These are phyloP conservation scores for Lathyrus sativus DNA, from an alignment of 306 rosid species.

Conservation along the genomic window DNA sequence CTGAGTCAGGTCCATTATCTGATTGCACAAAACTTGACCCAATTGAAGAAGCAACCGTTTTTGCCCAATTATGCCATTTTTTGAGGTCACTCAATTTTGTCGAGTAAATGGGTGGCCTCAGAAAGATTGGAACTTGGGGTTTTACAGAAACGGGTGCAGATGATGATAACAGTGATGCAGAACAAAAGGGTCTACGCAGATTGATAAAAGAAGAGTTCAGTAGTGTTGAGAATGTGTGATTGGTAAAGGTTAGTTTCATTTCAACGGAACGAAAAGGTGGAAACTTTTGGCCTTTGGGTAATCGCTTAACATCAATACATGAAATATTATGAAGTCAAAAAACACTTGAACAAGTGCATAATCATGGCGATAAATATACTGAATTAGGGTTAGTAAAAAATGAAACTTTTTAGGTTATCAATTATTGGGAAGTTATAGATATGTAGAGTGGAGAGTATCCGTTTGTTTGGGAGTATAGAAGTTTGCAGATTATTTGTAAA, in stretches of 20 bases:
- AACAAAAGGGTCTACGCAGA: conserved; percentile 42
- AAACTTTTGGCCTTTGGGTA: conserved; percentile 19
- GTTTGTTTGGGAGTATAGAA: too few species aligned
- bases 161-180: conserved; percentile 33
- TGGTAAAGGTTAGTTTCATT: conserved; percentile 56
- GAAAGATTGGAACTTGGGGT: conserved; percentile 69
- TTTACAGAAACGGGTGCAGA: conserved; percentile 38
- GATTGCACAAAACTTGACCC: conserved; percentile 64
- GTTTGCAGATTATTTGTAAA: too few species aligned
- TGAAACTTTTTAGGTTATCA: neutral
- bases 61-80: conserved; percentile 88
- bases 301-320: neutral
- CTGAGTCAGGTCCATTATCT: conserved; percentile 78
- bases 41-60: conserved; percentile 55
- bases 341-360: neutral
- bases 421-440: neutral
- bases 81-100: conserved; percentile 52
- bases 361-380: neutral
- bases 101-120: conserved; percentile 61
- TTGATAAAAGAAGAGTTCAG: conserved; percentile 35
- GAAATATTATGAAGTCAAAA: neutral
- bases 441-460: too few species aligned
- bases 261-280: conserved; percentile 27
- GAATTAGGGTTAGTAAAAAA: neutral
- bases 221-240: conserved; percentile 35